These are phyloP conservation scores for Rhynchospora breviuscula DNA, from an alignment of 176 grass and related monocot genomes.

Conservation along the genomic window DNA sequence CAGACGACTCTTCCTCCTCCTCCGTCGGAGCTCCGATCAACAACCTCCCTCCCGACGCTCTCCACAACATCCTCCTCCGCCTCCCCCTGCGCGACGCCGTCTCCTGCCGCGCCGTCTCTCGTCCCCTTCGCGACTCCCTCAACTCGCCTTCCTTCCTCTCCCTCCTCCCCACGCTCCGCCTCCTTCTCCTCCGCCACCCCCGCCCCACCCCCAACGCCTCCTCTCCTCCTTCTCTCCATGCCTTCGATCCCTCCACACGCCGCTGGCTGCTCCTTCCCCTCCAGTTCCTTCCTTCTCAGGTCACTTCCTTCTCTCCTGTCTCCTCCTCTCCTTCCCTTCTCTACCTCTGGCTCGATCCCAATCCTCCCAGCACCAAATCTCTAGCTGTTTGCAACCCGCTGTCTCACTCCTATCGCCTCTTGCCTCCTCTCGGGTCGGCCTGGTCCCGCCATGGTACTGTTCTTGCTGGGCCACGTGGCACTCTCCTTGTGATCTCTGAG, in stretches of 20 bases:
- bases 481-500: constrained; percentile 75
- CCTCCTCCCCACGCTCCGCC: constrained; percentile 46
- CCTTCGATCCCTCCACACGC: constrained; percentile 65
- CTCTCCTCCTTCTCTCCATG: constrained; percentile 47
- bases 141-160: constrained; percentile 35
- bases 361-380: constrained; percentile 53
- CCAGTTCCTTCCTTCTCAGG: constrained; percentile 59
- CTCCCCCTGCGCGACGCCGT: constrained; percentile 68
- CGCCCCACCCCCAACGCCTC: constrained; percentile 23
- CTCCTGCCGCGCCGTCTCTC: constrained; percentile 57
- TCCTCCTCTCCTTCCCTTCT: constrained; percentile 78
- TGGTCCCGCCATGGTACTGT: constrained; percentile 98
- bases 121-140: constrained; percentile 54
- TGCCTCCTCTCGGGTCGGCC: constrained; percentile 89
- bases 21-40: constrained; percentile 48
- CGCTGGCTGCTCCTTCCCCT: constrained; percentile 82
- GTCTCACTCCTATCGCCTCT: constrained; percentile 52
- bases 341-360: constrained; percentile 85
- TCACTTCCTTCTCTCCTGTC: constrained; percentile 77
- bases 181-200: constrained; percentile 70
- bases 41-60: constrained; percentile 67
- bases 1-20: constrained; percentile 4
- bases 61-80: constrained; percentile 77
- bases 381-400: constrained; percentile 92
- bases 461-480: constrained; percentile 62